Conservation (phyloP, 495 filamentous ascomycete genomes). For the Penicillium cosmopolitanum region DNA sequence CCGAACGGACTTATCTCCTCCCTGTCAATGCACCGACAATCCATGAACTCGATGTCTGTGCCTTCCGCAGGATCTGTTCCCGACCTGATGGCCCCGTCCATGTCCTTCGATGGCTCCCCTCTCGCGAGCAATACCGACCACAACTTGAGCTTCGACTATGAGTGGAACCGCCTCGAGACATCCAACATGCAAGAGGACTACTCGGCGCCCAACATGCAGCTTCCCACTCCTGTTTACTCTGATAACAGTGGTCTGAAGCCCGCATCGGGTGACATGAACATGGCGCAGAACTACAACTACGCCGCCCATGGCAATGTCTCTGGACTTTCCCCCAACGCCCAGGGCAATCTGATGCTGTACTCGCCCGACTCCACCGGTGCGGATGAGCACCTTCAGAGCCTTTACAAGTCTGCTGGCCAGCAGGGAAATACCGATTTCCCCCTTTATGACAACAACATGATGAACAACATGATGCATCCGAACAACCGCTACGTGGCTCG, state of each 20-base stretch:
- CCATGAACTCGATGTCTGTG: conserved; percentile 32
- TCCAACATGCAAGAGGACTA: conserved; percentile 35
- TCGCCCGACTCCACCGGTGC: conserved; percentile 53
- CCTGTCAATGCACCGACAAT: conserved; percentile 30
- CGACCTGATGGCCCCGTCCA: conserved; percentile 23
- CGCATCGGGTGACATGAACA: neutral
- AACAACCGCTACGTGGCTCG: conserved; percentile 9
- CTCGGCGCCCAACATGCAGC: conserved; percentile 38
- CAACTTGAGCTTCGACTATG: conserved; percentile 39
- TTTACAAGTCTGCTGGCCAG: conserved; percentile 48
- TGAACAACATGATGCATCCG: conserved; percentile 4
- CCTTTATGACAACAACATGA: conserved; percentile 34
- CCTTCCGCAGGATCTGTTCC: conserved; percentile 30
- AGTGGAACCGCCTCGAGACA: conserved; percentile 43
- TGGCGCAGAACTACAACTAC: conserved; percentile 7
- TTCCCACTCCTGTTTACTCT: conserved; percentile 30
- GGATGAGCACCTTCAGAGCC: conserved; percentile 39
- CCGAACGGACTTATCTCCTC: conserved; percentile 39
- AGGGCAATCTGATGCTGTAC: conserved; percentile 66
- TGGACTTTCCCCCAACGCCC: conserved; percentile 64
- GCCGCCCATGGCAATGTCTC: conserved; percentile 28
- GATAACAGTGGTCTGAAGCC: conserved; percentile 21
- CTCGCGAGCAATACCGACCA: conserved; percentile 30
- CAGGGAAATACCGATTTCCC: conserved; percentile 49
- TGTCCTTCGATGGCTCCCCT: conserved; percentile 31